Conservation (phyloP, 2,329 filamentous ascomycete genomes). For the Pestalotiopsis sp. region DNA sequence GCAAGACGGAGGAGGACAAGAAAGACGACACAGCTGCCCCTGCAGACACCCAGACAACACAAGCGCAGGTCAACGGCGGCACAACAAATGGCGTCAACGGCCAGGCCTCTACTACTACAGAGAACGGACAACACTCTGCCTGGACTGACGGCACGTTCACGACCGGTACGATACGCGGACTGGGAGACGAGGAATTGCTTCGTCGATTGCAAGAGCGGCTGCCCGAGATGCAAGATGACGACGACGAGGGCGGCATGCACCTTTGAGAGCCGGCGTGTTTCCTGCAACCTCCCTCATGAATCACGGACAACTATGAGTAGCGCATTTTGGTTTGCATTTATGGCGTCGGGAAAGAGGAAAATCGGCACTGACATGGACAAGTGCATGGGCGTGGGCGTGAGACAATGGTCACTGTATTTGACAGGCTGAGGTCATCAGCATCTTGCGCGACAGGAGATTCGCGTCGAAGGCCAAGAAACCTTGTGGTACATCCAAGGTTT, state of each 20-base stretch:
- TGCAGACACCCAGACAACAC: not conserved
- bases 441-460: not conserved
- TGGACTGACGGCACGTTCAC: constrained; percentile 68
- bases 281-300: not conserved
- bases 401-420: not conserved
- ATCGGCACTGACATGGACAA: not conserved
- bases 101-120: constrained; percentile 12
- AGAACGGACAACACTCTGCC: constrained; percentile 36
- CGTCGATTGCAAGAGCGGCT: constrained; percentile 57
- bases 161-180: constrained; percentile 55
- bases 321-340: not conserved
- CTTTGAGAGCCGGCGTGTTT: not conserved
- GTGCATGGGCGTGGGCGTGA: not conserved
- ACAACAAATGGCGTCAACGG: constrained; percentile 28
- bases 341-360: not conserved
- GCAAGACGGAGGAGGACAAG: constrained; percentile 37
- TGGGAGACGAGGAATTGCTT: constrained; percentile 62
- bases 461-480: not conserved
- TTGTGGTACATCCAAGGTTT: not conserved
- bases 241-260: constrained; percentile 31
- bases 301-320: not conserved
- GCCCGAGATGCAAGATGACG: constrained; percentile 42
- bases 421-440: not conserved
- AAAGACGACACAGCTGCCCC: constrained; percentile 12
- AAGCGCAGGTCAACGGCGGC: constrained; percentile 7